Evolutionary conservation across 1,284 basidiomycete species (phyloP).

Genomic region (Mycocalia duriaeana): DNA sequence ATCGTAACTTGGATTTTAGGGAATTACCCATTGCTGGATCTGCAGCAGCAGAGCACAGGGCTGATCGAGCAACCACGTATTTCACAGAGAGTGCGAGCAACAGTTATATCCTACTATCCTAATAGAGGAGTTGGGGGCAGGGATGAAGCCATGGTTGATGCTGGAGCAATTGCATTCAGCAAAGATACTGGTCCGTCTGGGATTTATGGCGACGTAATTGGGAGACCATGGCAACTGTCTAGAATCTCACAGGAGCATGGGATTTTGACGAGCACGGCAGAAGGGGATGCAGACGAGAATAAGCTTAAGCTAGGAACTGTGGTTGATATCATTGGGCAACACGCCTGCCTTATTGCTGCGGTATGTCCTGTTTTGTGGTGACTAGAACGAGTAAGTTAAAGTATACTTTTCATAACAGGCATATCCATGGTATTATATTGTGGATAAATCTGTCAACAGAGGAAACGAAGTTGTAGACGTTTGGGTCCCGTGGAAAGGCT

Average conservation of each 20-base stretch:
- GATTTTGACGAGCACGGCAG: slow-evolving; percentile 43
- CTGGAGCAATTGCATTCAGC: slow-evolving; percentile 79
- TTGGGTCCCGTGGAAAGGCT: slow-evolving; percentile 90
- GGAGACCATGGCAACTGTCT: slow-evolving; percentile 66
- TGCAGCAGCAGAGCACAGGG: slow-evolving; percentile 77
- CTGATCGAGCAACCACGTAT: slow-evolving; percentile 55
- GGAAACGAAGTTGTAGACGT: slow-evolving; percentile 68
- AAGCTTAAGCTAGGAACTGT: slow-evolving; percentile 54
- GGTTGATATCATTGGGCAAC: slow-evolving; percentile 68
- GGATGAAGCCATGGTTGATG: slow-evolving; percentile 77
- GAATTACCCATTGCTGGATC: slow-evolving; percentile 81
- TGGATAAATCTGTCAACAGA: slow-evolving; percentile 51
- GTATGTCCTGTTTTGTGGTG: slow-evolving; percentile 22
- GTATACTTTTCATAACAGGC: slow-evolving; percentile 32
- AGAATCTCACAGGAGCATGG: slow-evolving; percentile 83
- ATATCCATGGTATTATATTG: slow-evolving; percentile 79
- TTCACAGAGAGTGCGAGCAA: slow-evolving; percentile 66
- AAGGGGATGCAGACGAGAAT: slow-evolving; percentile 22
- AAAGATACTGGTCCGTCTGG: slow-evolving; percentile 76
- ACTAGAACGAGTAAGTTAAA: background rate
- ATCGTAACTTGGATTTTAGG: slow-evolving; percentile 32
- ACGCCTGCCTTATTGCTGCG: slow-evolving; percentile 78
- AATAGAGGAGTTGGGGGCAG: slow-evolving; percentile 52
- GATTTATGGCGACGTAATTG: slow-evolving; percentile 69
- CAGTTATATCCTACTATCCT: slow-evolving; percentile 75